Base-by-base conservation (phyloP, 2,329 filamentous ascomycete genomes). In the Microcera coccophila region DNA sequence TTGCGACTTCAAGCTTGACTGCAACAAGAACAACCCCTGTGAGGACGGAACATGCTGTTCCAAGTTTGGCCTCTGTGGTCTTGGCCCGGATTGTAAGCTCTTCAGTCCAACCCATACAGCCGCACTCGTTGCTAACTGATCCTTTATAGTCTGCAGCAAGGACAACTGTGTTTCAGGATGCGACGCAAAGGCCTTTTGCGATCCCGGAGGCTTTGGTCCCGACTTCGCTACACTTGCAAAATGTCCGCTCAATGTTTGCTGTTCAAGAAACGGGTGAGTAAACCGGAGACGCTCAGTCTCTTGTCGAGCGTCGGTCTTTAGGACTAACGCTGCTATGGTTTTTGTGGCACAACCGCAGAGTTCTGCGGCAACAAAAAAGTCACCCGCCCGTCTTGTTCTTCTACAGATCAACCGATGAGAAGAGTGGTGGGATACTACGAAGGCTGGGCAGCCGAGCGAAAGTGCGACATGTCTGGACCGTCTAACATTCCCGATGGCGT, bases 161-260 rank as follows among this genome's bases (percentile, higher is more conserved):
- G 37, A 2, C 48, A 26, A 21, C 12, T 59, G 50, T 37, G 42
- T 48, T 14, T 49, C 45, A 4, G 39, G 34, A 5, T 65, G 62
- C 34, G 34, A 56, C 12, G 41, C 48, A 12, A 62, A 60, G 41
- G 48, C 43, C 28, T 49, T 61, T 37, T 65, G 63, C 42, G 56
- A 63, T n/a, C 44, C 58, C 58, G 4, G 62, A 61, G 21, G n/a
- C n/a, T 62, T 60, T 56, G 62, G 62, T 0, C 26, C 35, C 5
- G 21, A 59, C 36, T 63, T 50, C 46, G 54, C 51, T 14, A 35
- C 49, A 22, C 37, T 47, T 2, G 19, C 39, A 11, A 54, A 50
- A 10, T 69, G 66, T 42, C 65, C 65, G 2, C 56, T 69, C 17
- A 66, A 69, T 40, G 65, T 67, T 9, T 70, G 66, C 50, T 68